Evolutionary conservation across 352 stramenopile genomes (phyloP), one percentile per base, ranked within the genome.

Genomic region (Thalassiosira sp.): DNA sequence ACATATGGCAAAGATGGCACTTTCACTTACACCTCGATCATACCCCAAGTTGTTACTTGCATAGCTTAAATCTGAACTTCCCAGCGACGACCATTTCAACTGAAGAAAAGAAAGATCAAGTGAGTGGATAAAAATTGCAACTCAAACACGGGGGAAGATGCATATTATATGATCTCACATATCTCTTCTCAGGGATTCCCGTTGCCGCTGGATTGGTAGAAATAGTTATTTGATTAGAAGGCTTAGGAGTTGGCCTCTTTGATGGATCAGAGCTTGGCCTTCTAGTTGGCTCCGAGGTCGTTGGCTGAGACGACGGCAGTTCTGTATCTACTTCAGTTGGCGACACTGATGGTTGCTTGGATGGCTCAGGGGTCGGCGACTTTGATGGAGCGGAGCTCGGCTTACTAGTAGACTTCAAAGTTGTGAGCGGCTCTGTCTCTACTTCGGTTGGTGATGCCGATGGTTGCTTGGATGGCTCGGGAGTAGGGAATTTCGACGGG

Each of bases 131-230:
- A 10, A 40, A 40, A 40, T 10, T 40, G 5, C 31, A 40, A 40
- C n/a, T n/a, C n/a, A n/a, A n/a, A n/a, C n/a, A n/a, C n/a, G n/a
- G n/a, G n/a, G n/a, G n/a, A n/a, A n/a, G n/a, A 42, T 42, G 11
- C 33, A 42, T 42, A 11, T 48, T 18, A 28, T 52, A 13, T 52
- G n/a, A 52, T 28, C 43, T 48, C 15, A 48, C 59, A 45, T 53
- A 75, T 52, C 66, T 75, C 22, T 59, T 68, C 7, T 42, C 7
- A 53, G 66, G 66, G 6, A 67, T 57, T 25, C 35, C 53, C 11
- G 52, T 13, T 42, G 45, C 27, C 3, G 57, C 31, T 18, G 66
- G 45, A 67, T 66, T 66, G 6, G 22, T 13, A 48, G 6, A 15
- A 48, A 48, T n/a, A 5, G 40, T 15, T 48, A 48, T 48, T 11